These are phyloP conservation scores for Caryopteris hybrid DNA, from an alignment of 305 asterid species.

Conservation along the genomic window DNA sequence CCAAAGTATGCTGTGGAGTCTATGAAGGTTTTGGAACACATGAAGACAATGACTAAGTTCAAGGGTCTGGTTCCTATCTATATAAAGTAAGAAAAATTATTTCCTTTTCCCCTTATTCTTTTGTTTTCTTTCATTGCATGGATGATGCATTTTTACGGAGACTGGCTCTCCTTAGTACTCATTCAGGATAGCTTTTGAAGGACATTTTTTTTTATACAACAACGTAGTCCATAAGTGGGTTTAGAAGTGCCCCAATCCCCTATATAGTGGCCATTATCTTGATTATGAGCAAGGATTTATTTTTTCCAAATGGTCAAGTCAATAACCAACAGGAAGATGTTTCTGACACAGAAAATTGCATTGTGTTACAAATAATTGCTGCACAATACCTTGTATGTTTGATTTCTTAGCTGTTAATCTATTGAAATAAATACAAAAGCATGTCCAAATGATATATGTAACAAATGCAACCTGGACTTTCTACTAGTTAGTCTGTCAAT, in stretches of 20 bases:
- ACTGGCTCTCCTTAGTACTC: neutral
- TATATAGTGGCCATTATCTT: neutral
- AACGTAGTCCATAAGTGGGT: neutral
- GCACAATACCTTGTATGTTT: neutral
- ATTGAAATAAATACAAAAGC: neutral
- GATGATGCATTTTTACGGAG: neutral
- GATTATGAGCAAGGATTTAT: neutral
- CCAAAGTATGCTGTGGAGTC: slow-evolving; percentile 75
- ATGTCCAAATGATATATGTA: neutral
- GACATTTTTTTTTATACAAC: neutral
- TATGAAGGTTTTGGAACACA: slow-evolving; percentile 87
- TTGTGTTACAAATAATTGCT: neutral
- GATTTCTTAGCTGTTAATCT: neutral
- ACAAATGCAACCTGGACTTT: neutral
- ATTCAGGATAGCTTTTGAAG: neutral
- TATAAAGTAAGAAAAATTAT: slow-evolving; percentile 51
- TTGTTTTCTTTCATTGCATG: neutral
- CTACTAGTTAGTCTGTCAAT: slow-evolving; percentile 5
- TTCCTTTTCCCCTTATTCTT: neutral
- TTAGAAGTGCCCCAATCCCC: neutral
- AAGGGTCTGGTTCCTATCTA: slow-evolving; percentile 89
- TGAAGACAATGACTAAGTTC: slow-evolving; percentile 65
- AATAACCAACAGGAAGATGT: neutral
- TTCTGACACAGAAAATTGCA: neutral
- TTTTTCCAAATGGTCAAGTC: neutral